phyloP scores from a whole-genome alignment of 2,329 filamentous ascomycete species.

The Dothistroma pini region DNA sequence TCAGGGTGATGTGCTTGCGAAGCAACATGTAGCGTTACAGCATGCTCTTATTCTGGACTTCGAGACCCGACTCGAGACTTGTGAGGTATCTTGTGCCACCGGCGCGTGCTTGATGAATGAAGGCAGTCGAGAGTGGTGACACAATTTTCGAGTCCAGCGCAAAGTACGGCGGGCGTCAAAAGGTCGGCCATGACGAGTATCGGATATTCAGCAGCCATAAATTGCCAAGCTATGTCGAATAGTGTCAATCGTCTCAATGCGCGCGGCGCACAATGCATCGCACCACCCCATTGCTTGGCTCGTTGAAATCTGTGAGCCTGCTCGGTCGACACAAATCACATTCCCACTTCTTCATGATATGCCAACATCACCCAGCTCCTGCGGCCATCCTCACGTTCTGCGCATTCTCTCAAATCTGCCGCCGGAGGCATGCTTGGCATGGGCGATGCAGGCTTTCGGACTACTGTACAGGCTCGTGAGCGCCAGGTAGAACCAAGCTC shows the following conservation, averaged over 20 bases:
- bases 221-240: neutral
- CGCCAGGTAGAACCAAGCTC: neutral
- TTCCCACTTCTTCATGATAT: neutral
- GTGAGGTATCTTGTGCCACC: no score
- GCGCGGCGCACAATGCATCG: neutral
- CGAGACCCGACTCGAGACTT: no score
- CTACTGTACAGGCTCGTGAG: neutral
- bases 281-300: neutral
- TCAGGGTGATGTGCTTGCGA: neutral
- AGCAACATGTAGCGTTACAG: neutral
- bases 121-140: no score
- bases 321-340: no score
- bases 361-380: no score
- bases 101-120: no score
- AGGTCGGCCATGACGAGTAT: neutral
- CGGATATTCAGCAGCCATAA: no score
- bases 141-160: no score
- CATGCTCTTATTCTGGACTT: neutral
- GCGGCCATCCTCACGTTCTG: no score
- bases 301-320: no score
- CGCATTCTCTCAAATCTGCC: neutral
- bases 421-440: neutral
- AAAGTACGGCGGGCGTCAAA: neutral
- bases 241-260: neutral
- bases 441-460: neutral